Evolutionary conservation across 805 yeast species (phyloP).

Genomic region (Schizosaccharomyces japonicus): DNA sequence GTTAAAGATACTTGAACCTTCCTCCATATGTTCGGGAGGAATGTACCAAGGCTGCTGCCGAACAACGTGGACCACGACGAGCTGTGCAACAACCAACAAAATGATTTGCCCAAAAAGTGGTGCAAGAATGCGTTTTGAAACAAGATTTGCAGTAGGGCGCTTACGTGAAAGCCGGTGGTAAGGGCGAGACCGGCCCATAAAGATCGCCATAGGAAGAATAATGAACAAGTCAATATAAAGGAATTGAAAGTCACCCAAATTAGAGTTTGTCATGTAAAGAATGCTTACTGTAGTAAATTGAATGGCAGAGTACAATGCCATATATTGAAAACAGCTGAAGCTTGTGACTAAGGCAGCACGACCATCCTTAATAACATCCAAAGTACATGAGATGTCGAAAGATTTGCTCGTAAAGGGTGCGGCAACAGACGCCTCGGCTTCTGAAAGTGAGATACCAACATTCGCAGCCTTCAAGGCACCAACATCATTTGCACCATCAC

Average conservation of each 20-base stretch:
- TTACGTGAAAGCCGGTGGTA: constrained; percentile 33
- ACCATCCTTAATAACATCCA: constrained; percentile 81
- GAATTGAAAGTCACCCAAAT: constrained; percentile 89
- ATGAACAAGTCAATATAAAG: constrained; percentile 75
- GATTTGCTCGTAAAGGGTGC: constrained; percentile 87
- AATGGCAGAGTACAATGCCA: constrained; percentile 91
- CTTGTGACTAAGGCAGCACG: constrained; percentile 85
- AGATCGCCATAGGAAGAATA: constrained; percentile 82
- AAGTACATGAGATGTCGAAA: constrained; percentile 80
- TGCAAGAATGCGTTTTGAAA: constrained; percentile 63
- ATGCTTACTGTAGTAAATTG: constrained; percentile 77
- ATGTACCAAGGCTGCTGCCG: constrained; percentile 53
- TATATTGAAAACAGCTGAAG: constrained; percentile 89
- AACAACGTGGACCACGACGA: constrained; percentile 38
- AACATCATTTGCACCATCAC: constrained; percentile 98
- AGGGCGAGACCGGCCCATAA: constrained; percentile 93
- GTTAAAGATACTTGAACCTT: constrained; percentile 54
- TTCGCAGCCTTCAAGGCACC: constrained; percentile 96
- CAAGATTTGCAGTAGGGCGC: constrained; percentile 82
- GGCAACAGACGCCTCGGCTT: constrained; percentile 95
- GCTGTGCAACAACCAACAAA: constrained; percentile 36
- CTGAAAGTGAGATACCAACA: constrained; percentile 85
- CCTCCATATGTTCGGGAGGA: constrained; percentile 31
- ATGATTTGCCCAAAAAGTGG: constrained; percentile 59
- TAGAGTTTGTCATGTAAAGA: constrained; percentile 67